Evolutionary conservation across 306 rosid genomes (phyloP).

Genomic region (Clitoria ternatea): DNA sequence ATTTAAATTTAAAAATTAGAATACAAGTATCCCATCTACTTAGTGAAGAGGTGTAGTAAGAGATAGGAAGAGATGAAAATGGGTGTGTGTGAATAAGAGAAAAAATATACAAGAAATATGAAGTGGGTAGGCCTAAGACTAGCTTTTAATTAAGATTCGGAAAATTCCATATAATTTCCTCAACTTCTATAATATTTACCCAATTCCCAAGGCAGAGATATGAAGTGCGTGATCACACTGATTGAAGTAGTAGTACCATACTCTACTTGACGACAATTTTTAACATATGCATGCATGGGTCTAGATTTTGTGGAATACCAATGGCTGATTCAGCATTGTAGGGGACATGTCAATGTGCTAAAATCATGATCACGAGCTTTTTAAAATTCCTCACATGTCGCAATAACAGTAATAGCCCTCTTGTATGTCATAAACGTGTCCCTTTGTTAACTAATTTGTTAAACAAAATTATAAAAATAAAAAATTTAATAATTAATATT

Average conservation of each 20-base stretch:
- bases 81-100: too few species aligned
- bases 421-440: not conserved
- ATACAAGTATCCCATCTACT: too few species aligned
- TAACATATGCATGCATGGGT: slow-evolving; percentile 23
- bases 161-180: not conserved
- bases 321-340: slow-evolving; percentile 1
- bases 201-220: slow-evolving; percentile 23
- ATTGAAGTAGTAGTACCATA: not conserved
- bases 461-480: too few species aligned
- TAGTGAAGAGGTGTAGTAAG: too few species aligned
- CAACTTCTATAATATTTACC: not conserved
- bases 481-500: too few species aligned
- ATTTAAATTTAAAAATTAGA: too few species aligned
- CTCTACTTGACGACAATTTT: slow-evolving; percentile 19
- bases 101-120: too few species aligned
- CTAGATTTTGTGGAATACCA: slow-evolving; percentile 8
- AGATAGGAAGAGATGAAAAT: too few species aligned
- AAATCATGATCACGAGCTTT: not conserved
- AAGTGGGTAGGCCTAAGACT: not conserved
- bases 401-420: not conserved
- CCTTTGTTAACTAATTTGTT: too few species aligned
- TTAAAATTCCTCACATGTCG: not conserved
- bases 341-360: slow-evolving; percentile 21
- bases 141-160: not conserved
- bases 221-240: slow-evolving; percentile 6